These are phyloP conservation scores for Phalaenopsis aphrodite DNA, from an alignment of 106 monocot species.

Conservation along the genomic window DNA sequence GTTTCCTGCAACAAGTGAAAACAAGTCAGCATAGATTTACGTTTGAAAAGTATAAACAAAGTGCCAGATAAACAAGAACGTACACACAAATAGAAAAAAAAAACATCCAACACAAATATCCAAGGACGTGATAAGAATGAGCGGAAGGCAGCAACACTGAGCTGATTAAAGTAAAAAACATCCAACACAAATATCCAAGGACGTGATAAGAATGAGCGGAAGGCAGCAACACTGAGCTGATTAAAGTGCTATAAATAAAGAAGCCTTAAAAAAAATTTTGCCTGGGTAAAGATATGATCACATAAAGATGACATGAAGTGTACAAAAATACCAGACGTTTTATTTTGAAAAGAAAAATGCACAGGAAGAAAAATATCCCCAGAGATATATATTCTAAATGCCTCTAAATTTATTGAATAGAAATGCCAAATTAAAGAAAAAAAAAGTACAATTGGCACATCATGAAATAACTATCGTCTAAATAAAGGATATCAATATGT, in stretches of 20 bases:
- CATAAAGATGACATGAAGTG: neutral
- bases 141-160: neutral
- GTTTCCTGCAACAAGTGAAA: slow-evolving; percentile 48
- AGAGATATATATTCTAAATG: neutral
- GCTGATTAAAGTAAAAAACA: neutral
- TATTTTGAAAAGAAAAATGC: neutral
- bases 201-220: no score
- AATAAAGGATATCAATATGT: neutral
- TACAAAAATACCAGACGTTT: neutral
- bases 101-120: no score
- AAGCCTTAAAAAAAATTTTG: neutral
- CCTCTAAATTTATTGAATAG: neutral
- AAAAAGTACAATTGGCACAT: neutral
- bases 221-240: neutral
- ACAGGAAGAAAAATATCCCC: neutral
- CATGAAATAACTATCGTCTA: neutral
- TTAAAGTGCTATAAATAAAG: neutral
- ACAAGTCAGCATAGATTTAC: neutral
- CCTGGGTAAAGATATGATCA: no score
- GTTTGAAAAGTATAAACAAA: neutral
- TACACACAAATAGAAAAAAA: no score
- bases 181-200: no score
- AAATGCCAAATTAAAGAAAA: neutral
- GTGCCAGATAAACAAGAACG: neutral
- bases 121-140: no score